A percentile compares a stretch with the other conserved stretches of the same genome.
These are phyloP conservation scores for Glarea lozoyensis DNA, from an alignment of 495 filamentous ascomycete genomes.

Conservation along the genomic window DNA sequence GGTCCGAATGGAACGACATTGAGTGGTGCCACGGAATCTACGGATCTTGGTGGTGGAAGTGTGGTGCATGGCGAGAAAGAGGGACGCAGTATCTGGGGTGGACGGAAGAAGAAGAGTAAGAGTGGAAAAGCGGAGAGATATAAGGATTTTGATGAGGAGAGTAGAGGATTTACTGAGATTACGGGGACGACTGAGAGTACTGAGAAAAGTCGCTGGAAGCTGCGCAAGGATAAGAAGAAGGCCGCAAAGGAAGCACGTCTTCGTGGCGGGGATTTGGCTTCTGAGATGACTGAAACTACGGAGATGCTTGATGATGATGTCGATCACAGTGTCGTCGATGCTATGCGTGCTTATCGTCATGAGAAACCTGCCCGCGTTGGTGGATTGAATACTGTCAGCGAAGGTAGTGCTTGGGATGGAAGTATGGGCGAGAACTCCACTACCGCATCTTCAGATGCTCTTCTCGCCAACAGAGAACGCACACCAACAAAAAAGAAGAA, in stretches of 20 bases:
- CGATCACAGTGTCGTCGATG: conserved; percentile 34
- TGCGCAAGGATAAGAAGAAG: conserved; percentile 23
- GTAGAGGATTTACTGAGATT: conserved; percentile 11
- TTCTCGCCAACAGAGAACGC: conserved; percentile 35
- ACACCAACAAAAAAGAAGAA: conserved; percentile 37
- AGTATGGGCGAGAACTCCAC: conserved; percentile 35
- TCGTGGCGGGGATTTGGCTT: not conserved
- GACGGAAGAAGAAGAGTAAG: conserved; percentile 28
- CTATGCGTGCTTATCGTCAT: conserved; percentile 66
- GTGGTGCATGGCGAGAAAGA: conserved; percentile 19
- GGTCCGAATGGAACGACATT: conserved; percentile 80
- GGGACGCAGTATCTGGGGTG: conserved; percentile 21
- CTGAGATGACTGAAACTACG: conserved; percentile 2
- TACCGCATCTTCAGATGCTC: conserved; percentile 15
- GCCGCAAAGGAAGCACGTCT: conserved; percentile 25
- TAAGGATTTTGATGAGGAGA: conserved; percentile 32
- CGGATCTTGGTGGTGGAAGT: conserved; percentile 61
- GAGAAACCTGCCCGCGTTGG: conserved; percentile 80
- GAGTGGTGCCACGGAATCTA: conserved; percentile 70
- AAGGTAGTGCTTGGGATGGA: conserved; percentile 64
- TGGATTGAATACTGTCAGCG: conserved; percentile 69
- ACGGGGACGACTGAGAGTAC: not conserved
- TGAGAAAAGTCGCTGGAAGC: conserved; percentile 6
- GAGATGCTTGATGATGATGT: conserved; percentile 14
- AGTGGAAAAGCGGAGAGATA: conserved; percentile 30